Base-by-base conservation (phyloP, 441 rosid species). In the Erysimum pusillum region DNA sequence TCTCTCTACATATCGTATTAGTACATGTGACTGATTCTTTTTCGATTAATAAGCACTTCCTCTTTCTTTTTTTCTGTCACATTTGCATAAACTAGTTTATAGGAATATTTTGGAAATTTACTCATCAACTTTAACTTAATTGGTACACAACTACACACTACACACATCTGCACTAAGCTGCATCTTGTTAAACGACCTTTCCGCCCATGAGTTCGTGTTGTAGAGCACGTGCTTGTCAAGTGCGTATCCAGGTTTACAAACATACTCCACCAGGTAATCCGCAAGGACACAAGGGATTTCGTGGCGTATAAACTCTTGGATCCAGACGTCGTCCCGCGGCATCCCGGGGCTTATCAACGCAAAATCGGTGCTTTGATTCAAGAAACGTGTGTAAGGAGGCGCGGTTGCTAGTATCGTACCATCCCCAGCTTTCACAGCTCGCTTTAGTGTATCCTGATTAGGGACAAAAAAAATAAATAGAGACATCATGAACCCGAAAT, bases 251-350 rank as follows among this genome's bases (percentile, higher is more conserved):
- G 93, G 91, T 79, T 94, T 96, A 85, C 99, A 96, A 10, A 94
- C 95, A 56, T 90, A 92, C 83, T 96, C 99, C 69, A 96, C 99
- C 75, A 96, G 63, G 87, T 94, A 94, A 80, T 96, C 99, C 5
- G 95, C 81, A 20, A 81, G 88, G 36, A 96, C 82, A 44, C 99
- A 96, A 9, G 99, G 98, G 68, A 94, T 85, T 81, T 94, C 90
- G n/a, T 94, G 86, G 39, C 82, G 84, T 74, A 96, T 35, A 77
- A 96, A 92, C 87, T 92, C 98, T 76, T 92, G 95, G 41, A 96
- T 85, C 98, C 98, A 96, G 46, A 85, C 6, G 53, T 96, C 97
- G 8, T 67, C 89, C 4, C 75, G 79, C 7, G 96, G 87, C 83
- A 86, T 90, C 35, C 95, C 94, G 1, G 98, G 91, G 76, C 96